Conservation (phyloP, 495 filamentous ascomycete genomes). For the Penicillium coprophilum region DNA sequence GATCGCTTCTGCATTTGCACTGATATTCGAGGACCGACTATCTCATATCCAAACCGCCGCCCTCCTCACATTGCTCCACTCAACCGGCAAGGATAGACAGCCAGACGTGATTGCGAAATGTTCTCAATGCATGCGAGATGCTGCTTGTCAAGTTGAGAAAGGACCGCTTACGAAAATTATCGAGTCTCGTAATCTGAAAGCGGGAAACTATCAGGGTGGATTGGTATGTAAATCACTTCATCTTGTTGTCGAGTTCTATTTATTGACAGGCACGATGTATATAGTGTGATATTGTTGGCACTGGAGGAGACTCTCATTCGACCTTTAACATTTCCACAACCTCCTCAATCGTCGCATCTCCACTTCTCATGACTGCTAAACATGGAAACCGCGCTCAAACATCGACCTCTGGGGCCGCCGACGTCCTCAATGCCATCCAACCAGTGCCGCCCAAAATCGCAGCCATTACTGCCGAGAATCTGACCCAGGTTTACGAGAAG, state of each 20-base stretch:
- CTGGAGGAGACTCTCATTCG: slow-evolving; percentile 91
- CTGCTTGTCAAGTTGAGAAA: slow-evolving; percentile 64
- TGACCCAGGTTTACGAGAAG: slow-evolving; percentile 65
- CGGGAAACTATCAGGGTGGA: slow-evolving; percentile 69
- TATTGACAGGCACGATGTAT: slow-evolving; percentile 12
- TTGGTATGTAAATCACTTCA: slow-evolving; percentile 51
- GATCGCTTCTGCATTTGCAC: slow-evolving; percentile 81
- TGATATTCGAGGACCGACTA: slow-evolving; percentile 83
- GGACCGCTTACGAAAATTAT: slow-evolving; percentile 59
- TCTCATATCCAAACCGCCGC: slow-evolving; percentile 80
- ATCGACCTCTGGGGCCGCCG: slow-evolving; percentile 91
- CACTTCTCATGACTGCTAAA: slow-evolving; percentile 79
- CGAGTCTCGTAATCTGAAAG: slow-evolving; percentile 51
- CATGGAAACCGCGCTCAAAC: slow-evolving; percentile 97
- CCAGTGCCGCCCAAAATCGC: slow-evolving; percentile 70
- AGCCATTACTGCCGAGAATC: slow-evolving; percentile 66
- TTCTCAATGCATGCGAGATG: slow-evolving; percentile 65
- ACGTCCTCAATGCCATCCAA: slow-evolving; percentile 72
- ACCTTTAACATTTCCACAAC: slow-evolving; percentile 98
- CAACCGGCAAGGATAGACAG: slow-evolving; percentile 74
- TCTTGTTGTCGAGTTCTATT: slow-evolving; percentile 1
- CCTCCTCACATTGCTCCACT: slow-evolving; percentile 84
- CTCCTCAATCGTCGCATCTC: slow-evolving; percentile 85
- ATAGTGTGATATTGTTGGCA: slow-evolving; percentile 96
- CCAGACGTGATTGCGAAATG: slow-evolving; percentile 79